Evolutionary conservation across 192 early-diverging fungal species (phyloP).

Genomic region (Backusella australiensis): DNA sequence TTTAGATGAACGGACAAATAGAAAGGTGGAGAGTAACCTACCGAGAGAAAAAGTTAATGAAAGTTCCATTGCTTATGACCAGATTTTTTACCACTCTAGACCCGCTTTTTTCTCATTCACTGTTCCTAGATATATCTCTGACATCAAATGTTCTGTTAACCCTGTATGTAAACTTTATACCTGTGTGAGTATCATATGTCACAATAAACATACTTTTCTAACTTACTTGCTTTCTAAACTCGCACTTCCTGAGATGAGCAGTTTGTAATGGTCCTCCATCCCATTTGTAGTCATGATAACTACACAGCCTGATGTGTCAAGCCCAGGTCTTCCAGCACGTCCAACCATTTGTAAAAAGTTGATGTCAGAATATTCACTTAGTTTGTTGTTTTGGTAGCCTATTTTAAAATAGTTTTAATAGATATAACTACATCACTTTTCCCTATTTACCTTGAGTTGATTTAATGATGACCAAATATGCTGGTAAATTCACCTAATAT

Average conservation of each 20-base stretch:
- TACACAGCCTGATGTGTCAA: constrained; percentile 62
- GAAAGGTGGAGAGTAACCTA: constrained; percentile 40
- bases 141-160: constrained; percentile 74
- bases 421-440: neutral
- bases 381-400: constrained; percentile 45
- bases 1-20: constrained; percentile 35
- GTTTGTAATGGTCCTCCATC: constrained; percentile 46
- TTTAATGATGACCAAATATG: constrained; percentile 74
- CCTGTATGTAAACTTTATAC: constrained; percentile 38
- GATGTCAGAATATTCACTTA: constrained; percentile 59
- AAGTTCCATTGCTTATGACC: neutral
- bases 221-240: constrained; percentile 64
- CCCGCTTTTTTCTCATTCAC: constrained; percentile 43
- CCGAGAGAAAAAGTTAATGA: too few species aligned
- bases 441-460: constrained; percentile 43
- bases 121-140: constrained; percentile 63
- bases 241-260: constrained; percentile 51
- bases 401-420: neutral
- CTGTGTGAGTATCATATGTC: neutral
- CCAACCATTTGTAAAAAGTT: constrained; percentile 80
- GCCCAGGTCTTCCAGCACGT: constrained; percentile 66
- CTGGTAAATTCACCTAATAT: constrained; percentile 66
- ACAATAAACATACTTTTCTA: neutral
- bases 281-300: constrained; percentile 60
- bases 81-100: constrained; percentile 50